Base-by-base conservation (phyloP, 2,329 filamentous ascomycete species). In the Ilyonectria destructans region DNA sequence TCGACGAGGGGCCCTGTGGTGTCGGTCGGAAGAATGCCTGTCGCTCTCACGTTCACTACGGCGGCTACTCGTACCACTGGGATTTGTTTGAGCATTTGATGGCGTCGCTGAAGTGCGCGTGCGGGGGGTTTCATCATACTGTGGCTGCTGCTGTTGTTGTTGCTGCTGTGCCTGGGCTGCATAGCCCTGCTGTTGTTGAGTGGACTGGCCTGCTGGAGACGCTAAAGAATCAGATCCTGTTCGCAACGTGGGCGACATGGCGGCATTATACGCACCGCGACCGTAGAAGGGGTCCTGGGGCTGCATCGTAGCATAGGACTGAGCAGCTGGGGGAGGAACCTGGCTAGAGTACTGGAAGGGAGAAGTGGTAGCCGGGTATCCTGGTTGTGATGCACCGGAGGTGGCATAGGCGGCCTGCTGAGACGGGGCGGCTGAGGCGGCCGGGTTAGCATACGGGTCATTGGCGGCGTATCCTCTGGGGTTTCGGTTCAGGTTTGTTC, bases 211-310 rank as follows among this genome's bases (percentile, higher is more conserved):
- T 83, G 86, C 85, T 80, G 84, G 82, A 77, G 85, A 86, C 77
- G 84, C 85, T 87, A 87, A 78, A 85, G 78, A 82, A 85, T 66
- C 58, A 66, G 64, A 66, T 58, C 45, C 46, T 51, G 64, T 58
- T 65, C 61, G 65, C 55, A 68, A 67, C 48, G 58, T 52, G 71
- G 69, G 69, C 69, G 65, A 57, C 6, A 51, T 43, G 65, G 66
- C 63, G 65, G 80, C 74, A 72, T 77, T 70, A 82, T 87, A 90
- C 86, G 85, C 85, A 88, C 89, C 88, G 85, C 88, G 88, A 82
- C 87, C 87, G 73, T 87, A 88, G 71, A 86, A 85, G 52, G 87
- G 82, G 78, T 89, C 88, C 77, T 82, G 78, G 68, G 86, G 83
- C 75, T 86, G 86, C 72, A 82, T 81, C 51, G 81, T 76, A 59